Evolutionary conservation across 2,329 filamentous ascomycete genomes (phyloP), one percentile per base, ranked within the genome.

Genomic region (Juglanconis juglandina): DNA sequence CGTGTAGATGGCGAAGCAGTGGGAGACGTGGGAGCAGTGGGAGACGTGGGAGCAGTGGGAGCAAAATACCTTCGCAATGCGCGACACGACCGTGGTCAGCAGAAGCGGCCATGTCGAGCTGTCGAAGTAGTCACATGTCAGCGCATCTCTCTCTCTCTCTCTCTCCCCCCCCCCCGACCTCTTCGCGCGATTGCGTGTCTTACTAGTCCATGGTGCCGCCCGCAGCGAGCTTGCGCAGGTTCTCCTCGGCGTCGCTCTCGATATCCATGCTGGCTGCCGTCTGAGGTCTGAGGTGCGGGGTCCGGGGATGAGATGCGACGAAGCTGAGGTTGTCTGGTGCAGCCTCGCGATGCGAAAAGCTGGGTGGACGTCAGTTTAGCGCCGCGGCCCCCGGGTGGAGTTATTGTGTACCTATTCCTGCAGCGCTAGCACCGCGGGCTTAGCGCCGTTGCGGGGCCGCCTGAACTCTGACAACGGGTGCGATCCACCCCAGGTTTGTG

Each of bases 81-180:
- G 85, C 62, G 84, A 76, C 56, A 93, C 76, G 42, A 94, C 77
- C 37, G 83, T 82, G 67, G 83, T 81, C 53, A 91, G 80, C 67
- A 92, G 80, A 60, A 76, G 76, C 39, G 87, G 87, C 90, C 90
- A 94, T 71, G 82, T 81, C 60, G 83, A 80, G 69, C 90, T 92
- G 72, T 64, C 68, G 46, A 33, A 39, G 70, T 69, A 65, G 73
- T 57, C 59, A 62, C 76, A 61, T 62, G 52, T 69, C 60, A 70
- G 69, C 41, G 37, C 55, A 34, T 17, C 17, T 17, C 17, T 17
- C 17, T 17, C 17, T 17, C 17, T 17, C 17, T 17, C 17, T 17
- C 17, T 17, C 17, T 17, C 17, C 17, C 17, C 17, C 17, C 13
- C 17, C 44, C 8, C 14, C 8, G 13, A n/a, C 44, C 8, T 6